These are phyloP conservation scores for Aspergillus kassunensis DNA, from an alignment of 495 filamentous ascomycete genomes.

Conservation along the genomic window DNA sequence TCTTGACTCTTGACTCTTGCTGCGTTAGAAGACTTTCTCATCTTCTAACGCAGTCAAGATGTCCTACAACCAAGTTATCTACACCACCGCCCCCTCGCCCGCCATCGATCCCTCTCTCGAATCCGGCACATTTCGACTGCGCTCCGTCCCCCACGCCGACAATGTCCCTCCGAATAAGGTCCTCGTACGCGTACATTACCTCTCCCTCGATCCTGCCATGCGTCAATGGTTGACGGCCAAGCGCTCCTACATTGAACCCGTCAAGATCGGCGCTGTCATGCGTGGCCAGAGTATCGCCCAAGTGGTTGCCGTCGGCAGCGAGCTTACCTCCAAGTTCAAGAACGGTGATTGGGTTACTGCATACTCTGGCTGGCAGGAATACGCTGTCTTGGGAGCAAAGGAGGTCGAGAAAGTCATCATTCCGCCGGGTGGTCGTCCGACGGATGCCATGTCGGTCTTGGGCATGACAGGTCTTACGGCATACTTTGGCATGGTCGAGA, in stretches of 20 bases:
- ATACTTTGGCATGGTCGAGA: slow-evolving; percentile 61
- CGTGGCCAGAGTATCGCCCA: slow-evolving; percentile 56
- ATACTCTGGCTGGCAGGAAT: slow-evolving; percentile 58
- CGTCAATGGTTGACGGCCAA: slow-evolving; percentile 67
- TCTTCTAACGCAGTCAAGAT: background rate
- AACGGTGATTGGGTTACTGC: slow-evolving; percentile 51
- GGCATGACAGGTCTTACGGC: slow-evolving; percentile 60
- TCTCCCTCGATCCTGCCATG: slow-evolving; percentile 82
- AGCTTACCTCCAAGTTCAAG: slow-evolving; percentile 36
- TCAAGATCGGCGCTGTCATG: slow-evolving; percentile 65
- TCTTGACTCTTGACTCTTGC: too few species aligned
- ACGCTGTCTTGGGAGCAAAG: slow-evolving; percentile 48
- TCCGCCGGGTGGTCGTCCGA: slow-evolving; percentile 45
- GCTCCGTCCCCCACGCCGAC: slow-evolving; percentile 29
- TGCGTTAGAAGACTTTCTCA: background rate
- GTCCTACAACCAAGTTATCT: slow-evolving; percentile 1
- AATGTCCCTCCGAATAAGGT: slow-evolving; percentile 55
- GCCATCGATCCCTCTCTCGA: slow-evolving; percentile 1
- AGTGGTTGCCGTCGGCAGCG: slow-evolving; percentile 42
- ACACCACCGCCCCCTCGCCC: background rate
- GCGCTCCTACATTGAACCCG: slow-evolving; percentile 64
- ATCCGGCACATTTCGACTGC: slow-evolving; percentile 2
- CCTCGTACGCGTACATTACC: slow-evolving; percentile 61
- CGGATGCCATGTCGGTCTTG: slow-evolving; percentile 58
- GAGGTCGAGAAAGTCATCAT: slow-evolving; percentile 41